Base-by-base conservation (phyloP, 768 basidiomycete genomes). In the Mrakia frigida region DNA sequence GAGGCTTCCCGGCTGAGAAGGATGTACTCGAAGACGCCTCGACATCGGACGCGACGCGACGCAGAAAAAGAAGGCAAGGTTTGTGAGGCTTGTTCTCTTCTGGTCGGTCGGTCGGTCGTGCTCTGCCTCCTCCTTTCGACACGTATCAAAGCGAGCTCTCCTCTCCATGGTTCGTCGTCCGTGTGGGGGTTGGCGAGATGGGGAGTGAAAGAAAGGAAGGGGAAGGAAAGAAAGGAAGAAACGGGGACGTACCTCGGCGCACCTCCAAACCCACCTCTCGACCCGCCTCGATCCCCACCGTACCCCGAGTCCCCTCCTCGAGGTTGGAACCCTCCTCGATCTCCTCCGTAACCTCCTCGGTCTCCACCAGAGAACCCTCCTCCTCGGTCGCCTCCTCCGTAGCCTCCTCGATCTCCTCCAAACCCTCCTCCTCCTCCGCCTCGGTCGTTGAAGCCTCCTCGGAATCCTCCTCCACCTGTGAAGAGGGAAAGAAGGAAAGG, bases 291-390 rank as follows among this genome's bases (percentile, higher is more conserved):
- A 43, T 43, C 43, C 21, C 46, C 46, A 37, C 75, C 61, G 53
- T 72, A 77, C n/a, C 75, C 75, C 23, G 60, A 65, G 70, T 77
- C 75, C 28, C 70, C 75, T 16, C 70, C 70, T 41, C 69, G 56
- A 35, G 75, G 75, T 33, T 72, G 70, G 70, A 77, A 77, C 11
- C 75, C 75, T 53, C 76, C 76, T 14, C 76, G 70, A 23, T 25
- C 41, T 13, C 46, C 74, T 39, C 63, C 46, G 33, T 23, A 65
- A 92, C 91, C 83, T 94, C 86, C 61, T 90, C 88, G 78, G 13
- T 86, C 87, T 18, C 85, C 84, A 0, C 86, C 85, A 23, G 86
- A 85, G 50, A 75, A 74, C 5, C 79, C 79, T 23, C 80, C 80
- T 72, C 79, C 59, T 77, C 79, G 79, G 28, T 86, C 84, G 25